Evolutionary conservation across 176 grass and related monocot species (phyloP), one percentile per base, ranked within the genome.

Genomic region (Bothriochloa decipiens): DNA sequence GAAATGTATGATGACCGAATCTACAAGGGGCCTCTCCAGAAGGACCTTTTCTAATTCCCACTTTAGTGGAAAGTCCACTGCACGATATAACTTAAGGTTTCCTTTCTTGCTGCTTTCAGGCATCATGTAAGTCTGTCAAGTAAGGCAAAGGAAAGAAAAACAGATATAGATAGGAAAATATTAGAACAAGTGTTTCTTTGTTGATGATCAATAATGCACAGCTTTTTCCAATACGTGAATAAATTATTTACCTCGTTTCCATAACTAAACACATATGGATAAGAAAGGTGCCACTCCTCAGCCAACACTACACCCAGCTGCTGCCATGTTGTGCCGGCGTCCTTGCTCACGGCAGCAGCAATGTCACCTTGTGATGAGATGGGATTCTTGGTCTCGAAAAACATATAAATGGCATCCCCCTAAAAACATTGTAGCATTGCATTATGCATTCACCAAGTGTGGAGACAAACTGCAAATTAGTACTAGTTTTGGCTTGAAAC

Each of bases 251-350:
- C 96, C 82, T 90, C 76, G 33, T 82, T 85, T 77, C 92, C 49
- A 58, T 93, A 86, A 65, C 73, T 83, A 65, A 98, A 95, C 40
- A 98, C 83, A 17, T 90, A 93, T 58, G 96, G 96, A 77, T 92
- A 95, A 1, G 96, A 98, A 86, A 98, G 93, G 80, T 98, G 96
- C 91, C 96, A 98, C 27, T 89, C 81, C 79, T 98, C 96, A 87
- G 95, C 93, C 71, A 98, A 88, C 32, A 86, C 91, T 10, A 95
- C 84, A 22, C 96, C 93, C 58, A 98, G 17, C 43, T 89, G 93
- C 15, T 86, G 83, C 96, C 96, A 98, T 71, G 92, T 92, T 43
- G 81, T 86, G 14, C 96, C 96, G 0, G 81, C 58, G 11, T 98
- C 89, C 89, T 86, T 92, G 92, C 96, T 98, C 72, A 98, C 39